phyloP scores from a whole-genome alignment of 768 basidiomycete genomes.

The Pisolithus albus region DNA sequence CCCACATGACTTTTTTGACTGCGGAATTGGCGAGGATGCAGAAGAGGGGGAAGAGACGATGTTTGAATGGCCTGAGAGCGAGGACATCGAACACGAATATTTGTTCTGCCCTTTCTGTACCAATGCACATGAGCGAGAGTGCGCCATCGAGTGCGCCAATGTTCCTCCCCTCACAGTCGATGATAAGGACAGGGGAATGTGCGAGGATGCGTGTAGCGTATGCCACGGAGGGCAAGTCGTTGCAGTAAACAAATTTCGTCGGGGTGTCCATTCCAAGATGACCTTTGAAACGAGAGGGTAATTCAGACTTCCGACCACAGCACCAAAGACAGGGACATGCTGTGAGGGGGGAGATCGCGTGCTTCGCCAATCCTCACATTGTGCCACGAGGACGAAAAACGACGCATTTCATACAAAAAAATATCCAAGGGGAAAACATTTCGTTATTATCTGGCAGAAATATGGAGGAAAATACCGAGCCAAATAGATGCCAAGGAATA shows the following conservation, averaged over 20 bases:
- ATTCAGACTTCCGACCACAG: too few species aligned
- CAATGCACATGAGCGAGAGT: conserved; percentile 32
- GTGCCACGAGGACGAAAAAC: too few species aligned
- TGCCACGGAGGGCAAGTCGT: conserved; percentile 5
- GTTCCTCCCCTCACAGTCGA: conserved; percentile 37
- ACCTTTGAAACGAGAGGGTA: too few species aligned
- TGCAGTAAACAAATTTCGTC: conserved; percentile 16
- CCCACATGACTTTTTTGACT: conserved; percentile 36
- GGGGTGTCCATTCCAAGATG: not conserved
- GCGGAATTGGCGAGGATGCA: conserved; percentile 22
- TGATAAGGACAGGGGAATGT: conserved; percentile 20
- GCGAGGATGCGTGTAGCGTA: conserved; percentile 17
- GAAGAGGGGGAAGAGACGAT: conserved; percentile 20
- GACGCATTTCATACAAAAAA: too few species aligned
- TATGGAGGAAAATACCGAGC: too few species aligned
- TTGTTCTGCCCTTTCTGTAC: conserved; percentile 23
- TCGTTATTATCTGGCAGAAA: too few species aligned
- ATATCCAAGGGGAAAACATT: too few species aligned
- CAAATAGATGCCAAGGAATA: too few species aligned
- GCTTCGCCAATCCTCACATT: too few species aligned
- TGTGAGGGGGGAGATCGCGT: too few species aligned
- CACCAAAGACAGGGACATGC: too few species aligned
- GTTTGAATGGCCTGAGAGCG: conserved; percentile 13
- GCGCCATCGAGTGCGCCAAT: conserved; percentile 26
- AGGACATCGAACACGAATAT: conserved; percentile 35